Evolutionary conservation across 1,284 basidiomycete genomes (phyloP).

Genomic region (Ceratobasidium sp.): DNA sequence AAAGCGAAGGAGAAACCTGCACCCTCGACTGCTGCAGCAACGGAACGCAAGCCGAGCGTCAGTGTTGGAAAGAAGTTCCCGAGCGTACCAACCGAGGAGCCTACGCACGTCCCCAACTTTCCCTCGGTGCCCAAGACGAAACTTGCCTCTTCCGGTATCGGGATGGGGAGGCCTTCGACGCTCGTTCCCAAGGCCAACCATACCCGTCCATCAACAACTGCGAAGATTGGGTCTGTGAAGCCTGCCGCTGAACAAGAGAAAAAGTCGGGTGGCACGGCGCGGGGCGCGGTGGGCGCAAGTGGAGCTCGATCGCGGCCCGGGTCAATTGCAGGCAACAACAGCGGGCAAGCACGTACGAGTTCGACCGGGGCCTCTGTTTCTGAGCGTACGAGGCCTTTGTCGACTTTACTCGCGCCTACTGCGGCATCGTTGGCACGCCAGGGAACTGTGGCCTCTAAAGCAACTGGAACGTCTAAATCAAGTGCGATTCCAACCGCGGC

Average conservation of each 20-base stretch:
- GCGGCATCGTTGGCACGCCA: conserved; percentile 80
- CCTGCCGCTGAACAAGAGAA: neutral
- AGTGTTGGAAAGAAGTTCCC: conserved; percentile 39
- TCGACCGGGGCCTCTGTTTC: neutral
- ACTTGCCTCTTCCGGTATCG: conserved; percentile 7
- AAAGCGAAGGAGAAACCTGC: conserved; percentile 24
- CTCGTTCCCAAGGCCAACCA: conserved; percentile 15
- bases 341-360: neutral
- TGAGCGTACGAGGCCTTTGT: conserved; percentile 54
- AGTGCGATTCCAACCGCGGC: neutral
- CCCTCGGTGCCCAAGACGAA: conserved; percentile 32
- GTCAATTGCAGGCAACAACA: neutral
- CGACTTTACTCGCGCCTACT: conserved; percentile 77
- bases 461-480: neutral
- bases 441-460: conserved; percentile 36
- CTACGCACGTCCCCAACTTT: conserved; percentile 29
- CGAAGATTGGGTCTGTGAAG: neutral
- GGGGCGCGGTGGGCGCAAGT: neutral
- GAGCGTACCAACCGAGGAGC: conserved; percentile 34
- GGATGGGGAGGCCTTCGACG: conserved; percentile 26
- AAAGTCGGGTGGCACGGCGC: neutral
- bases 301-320: conserved; percentile 2
- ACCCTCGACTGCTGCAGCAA: conserved; percentile 22
- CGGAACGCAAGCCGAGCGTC: conserved; percentile 42
- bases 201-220: neutral